These are phyloP conservation scores for Phialophora expanda DNA, from an alignment of 2,329 filamentous ascomycete species.

Conservation along the genomic window DNA sequence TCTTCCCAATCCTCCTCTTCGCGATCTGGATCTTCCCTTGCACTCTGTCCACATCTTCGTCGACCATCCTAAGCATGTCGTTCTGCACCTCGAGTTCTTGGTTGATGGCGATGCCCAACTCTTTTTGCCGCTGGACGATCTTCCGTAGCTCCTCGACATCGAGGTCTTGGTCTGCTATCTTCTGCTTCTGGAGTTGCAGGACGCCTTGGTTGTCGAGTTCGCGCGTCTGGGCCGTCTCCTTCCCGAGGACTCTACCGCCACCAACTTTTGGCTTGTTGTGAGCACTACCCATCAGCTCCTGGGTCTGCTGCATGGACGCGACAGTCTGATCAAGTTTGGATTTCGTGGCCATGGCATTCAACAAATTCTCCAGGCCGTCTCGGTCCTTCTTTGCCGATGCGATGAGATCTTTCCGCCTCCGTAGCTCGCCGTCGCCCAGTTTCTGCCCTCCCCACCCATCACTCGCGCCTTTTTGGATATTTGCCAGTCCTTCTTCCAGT, in stretches of 20 bases:
- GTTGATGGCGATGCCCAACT: slow-evolving; percentile 67
- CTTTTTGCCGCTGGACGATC: slow-evolving; percentile 64
- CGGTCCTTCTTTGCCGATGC: slow-evolving; percentile 64
- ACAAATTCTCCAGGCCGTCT: slow-evolving; percentile 64
- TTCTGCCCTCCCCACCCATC: slow-evolving; percentile 42
- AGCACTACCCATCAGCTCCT: slow-evolving; percentile 45
- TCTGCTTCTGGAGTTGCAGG: slow-evolving; percentile 65
- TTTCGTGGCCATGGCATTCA: slow-evolving; percentile 64
- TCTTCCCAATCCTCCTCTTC: slow-evolving; percentile 54
- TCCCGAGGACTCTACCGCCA: slow-evolving; percentile 57
- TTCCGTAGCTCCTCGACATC: slow-evolving; percentile 64
- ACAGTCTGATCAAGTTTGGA: slow-evolving; percentile 52
- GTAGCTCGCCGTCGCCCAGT: slow-evolving; percentile 66
- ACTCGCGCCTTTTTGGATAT: slow-evolving; percentile 42
- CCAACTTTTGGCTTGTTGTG: slow-evolving; percentile 46
- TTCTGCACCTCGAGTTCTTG: slow-evolving; percentile 67
- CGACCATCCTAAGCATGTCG: slow-evolving; percentile 62
- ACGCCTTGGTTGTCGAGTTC: slow-evolving; percentile 69
- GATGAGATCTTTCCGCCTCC: slow-evolving; percentile 63
- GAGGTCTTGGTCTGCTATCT: slow-evolving; percentile 66
- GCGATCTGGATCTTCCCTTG: slow-evolving; percentile 55
- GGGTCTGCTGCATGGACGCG: slow-evolving; percentile 55
- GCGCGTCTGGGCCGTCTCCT: slow-evolving; percentile 66
- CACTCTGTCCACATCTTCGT: slow-evolving; percentile 61
- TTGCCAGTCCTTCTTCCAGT: slow-evolving; percentile 62